Evolutionary conservation across 2,329 filamentous ascomycete genomes (phyloP).

Genomic region (Penicillium sp.): DNA sequence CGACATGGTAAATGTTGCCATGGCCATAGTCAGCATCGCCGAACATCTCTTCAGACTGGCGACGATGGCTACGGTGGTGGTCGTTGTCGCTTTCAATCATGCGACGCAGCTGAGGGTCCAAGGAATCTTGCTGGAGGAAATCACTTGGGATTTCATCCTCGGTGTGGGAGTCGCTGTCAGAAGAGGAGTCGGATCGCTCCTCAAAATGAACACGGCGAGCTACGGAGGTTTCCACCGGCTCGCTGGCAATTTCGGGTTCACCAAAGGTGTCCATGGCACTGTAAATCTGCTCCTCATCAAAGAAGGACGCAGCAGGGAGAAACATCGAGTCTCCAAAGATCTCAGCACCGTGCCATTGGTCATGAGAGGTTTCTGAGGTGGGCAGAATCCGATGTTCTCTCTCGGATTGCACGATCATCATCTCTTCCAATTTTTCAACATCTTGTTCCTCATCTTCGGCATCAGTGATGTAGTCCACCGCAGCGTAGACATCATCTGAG

Average conservation of each 20-base stretch:
- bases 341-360: conserved; percentile 56
- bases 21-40: conserved; percentile 41
- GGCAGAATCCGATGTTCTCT: conserved; percentile 32
- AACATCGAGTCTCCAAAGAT: conserved; percentile 44
- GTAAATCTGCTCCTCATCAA: conserved; percentile 45
- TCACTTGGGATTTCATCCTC: conserved; percentile 73
- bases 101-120: conserved; percentile 70
- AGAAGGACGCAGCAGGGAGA: conserved; percentile 42
- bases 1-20: conserved; percentile 45
- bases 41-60: conserved; percentile 40
- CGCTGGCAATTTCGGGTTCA: conserved; percentile 37
- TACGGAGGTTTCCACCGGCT: conserved; percentile 44
- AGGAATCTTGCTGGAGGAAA: conserved; percentile 71
- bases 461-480: conserved; percentile 76
- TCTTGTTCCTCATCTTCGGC: conserved; percentile 78
- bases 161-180: conserved; percentile 56
- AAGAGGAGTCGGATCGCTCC: conserved; percentile 59
- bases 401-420: conserved; percentile 61
- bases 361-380: conserved; percentile 22
- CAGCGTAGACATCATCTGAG: conserved; percentile 72
- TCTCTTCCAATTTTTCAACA: conserved; percentile 75
- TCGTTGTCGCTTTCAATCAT: conserved; percentile 68
- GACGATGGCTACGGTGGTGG: conserved; percentile 26
- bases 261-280: conserved; percentile 40
- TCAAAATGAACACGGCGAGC: conserved; percentile 71